Conservation (phyloP, 1,284 basidiomycete genomes). For the Rugosomyces carneus region DNA sequence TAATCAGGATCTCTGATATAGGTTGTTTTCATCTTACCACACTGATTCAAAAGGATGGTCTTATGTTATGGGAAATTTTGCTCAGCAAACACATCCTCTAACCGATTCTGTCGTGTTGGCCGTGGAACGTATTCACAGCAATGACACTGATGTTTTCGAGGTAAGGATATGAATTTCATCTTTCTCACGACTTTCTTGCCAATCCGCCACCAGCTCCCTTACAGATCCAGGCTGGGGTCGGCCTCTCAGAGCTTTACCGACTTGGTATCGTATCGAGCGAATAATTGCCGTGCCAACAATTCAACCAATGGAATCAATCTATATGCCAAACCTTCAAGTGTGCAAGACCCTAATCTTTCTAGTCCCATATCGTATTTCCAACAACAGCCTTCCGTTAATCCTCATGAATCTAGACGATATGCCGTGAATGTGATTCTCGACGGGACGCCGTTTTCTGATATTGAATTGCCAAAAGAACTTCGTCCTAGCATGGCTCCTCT, state of each 20-base stretch:
- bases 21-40: constrained; percentile 41
- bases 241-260: constrained; percentile 42
- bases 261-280: constrained; percentile 40
- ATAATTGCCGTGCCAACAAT: constrained; percentile 45
- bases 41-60: constrained; percentile 39
- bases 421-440: constrained; percentile 47
- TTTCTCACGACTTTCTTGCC: background rate
- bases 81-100: constrained; percentile 51
- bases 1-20: constrained; percentile 28
- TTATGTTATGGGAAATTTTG: constrained; percentile 59
- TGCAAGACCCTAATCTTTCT: constrained; percentile 6
- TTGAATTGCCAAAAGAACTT: constrained; percentile 42
- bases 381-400: constrained; percentile 36
- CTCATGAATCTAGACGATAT: constrained; percentile 31
- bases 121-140: constrained; percentile 38
- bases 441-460: constrained; percentile 38
- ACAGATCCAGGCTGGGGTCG: constrained; percentile 47
- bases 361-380: constrained; percentile 34
- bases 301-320: constrained; percentile 49
- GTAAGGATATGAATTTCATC: constrained; percentile 8
- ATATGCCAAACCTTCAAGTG: constrained; percentile 23
- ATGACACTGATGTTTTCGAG: constrained; percentile 26
- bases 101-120: constrained; percentile 44
- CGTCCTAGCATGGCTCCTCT: constrained; percentile 35
- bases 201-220: constrained; percentile 42